phyloP scores from a whole-genome alignment of 179 eudicot genomes.

The Silene coronaria region DNA sequence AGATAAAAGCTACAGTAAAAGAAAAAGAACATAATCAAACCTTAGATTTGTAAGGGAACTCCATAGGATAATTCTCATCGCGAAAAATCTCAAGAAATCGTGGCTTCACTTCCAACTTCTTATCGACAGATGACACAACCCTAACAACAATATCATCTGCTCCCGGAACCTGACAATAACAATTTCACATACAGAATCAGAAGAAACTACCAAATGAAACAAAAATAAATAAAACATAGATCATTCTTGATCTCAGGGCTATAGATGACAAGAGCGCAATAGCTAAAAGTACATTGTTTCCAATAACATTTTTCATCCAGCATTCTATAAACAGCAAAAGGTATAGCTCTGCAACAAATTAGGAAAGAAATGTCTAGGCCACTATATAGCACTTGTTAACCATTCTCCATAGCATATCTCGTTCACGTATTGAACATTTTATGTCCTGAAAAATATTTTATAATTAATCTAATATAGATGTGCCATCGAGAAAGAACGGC shows the following conservation, averaged over 20 bases:
- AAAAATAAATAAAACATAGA: neutral
- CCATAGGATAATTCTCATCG: constrained; percentile 84
- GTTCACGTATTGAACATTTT: neutral
- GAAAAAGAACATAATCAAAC: constrained; percentile 26
- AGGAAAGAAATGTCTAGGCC: neutral
- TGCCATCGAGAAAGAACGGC: neutral
- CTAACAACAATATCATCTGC: constrained; percentile 92
- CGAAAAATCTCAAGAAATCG: constrained; percentile 88
- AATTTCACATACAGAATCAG: constrained; percentile 7
- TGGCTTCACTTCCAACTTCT: constrained; percentile 94
- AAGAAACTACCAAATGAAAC: neutral
- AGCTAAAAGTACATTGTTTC: neutral
- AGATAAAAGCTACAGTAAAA: neutral
- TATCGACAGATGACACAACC: constrained; percentile 99
- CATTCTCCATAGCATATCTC: neutral
- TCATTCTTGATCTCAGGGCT: neutral
- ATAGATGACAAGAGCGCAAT: neutral
- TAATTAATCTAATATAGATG: neutral
- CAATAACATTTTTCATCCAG: neutral
- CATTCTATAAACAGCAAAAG: neutral
- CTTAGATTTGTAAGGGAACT: constrained; percentile 92
- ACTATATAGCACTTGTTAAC: constrained; percentile 1
- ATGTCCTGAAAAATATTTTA: neutral
- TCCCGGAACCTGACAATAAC: constrained; percentile 76
- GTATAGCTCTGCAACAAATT: neutral